Evolutionary conservation across 331 rosid genomes (phyloP), one percentile per base, ranked within the genome.

Genomic region (Ulmus americana): DNA sequence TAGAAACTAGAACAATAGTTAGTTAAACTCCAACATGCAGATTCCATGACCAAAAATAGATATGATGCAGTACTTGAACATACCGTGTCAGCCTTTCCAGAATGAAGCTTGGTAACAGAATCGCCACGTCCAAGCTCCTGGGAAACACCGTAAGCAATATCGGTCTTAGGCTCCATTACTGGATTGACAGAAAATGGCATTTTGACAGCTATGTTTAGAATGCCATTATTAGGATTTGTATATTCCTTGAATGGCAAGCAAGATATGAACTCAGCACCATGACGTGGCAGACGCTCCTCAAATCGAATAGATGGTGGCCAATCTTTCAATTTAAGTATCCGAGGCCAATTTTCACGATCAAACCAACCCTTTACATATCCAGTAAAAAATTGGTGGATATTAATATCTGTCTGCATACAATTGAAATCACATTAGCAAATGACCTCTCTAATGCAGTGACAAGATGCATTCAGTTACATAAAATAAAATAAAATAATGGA

Each of bases 141-240:
- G 9, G 71, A 54, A 81, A 80, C 54, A 63, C 97, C 97, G 76
- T 88, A 91, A 35, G 95, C 96, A 81, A 88, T 86, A 70, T 91
- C 86, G 45, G 95, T 86, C 82, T 89, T 91, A 5, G 96, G 96
- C 11, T 96, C 95, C 86, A 91, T 83, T 66, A 88, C 90, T 16
- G 95, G 96, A 79, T 86, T 86, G 12, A 91, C 55, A 38, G 54
- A 62, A 1, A 20, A 0, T 5, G 82, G 87, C 73, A 78, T 72
- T 43, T 65, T 69, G 28, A 63, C 64, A 69, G 72, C 69, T 41
- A 82, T 63, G 70, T 82, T 82, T 52, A 82, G 59, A 48, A 46
- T 28, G 18, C 84, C 86, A 1, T 28, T 13, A 9, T 38, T 47
- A 18, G 76, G 87, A 64, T 82, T 76, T 51, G 87, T 82, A 54